phyloP scores from a whole-genome alignment of 2,329 filamentous ascomycete genomes.

The Orbilia brochopaga region DNA sequence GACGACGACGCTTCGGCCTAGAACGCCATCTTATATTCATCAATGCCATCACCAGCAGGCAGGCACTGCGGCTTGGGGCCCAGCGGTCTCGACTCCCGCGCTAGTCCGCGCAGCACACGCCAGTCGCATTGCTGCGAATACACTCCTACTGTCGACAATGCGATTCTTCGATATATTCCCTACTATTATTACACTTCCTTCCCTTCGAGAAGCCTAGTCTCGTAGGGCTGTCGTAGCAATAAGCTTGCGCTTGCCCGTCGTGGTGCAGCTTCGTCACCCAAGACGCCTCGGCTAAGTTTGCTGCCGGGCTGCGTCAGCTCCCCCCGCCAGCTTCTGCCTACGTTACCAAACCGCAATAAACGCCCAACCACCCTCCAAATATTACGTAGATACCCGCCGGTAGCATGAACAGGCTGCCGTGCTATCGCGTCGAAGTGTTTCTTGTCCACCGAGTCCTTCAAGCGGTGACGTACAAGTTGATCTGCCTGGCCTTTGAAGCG shows the following conservation, averaged over 20 bases:
- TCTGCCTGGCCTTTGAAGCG: background rate
- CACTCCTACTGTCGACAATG: too few species aligned
- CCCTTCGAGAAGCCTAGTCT: background rate
- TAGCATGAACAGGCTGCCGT: background rate
- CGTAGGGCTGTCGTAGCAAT: constrained; percentile 15
- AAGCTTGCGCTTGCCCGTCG: background rate
- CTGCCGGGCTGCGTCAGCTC: constrained; percentile 30
- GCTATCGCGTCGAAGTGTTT: too few species aligned
- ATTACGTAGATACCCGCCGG: constrained; percentile 5
- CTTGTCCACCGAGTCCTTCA: background rate
- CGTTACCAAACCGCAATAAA: constrained; percentile 24
- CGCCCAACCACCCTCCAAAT: background rate
- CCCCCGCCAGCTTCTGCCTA: constrained; percentile 38
- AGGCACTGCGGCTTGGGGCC: constrained; percentile 5
- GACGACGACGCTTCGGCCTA: constrained; percentile 23
- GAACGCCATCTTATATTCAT: constrained; percentile 2
- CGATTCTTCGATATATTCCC: too few species aligned
- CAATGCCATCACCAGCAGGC: background rate
- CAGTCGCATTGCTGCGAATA: too few species aligned
- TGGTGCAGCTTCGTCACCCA: constrained; percentile 27
- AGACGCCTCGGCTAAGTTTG: constrained; percentile 24
- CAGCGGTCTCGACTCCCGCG: background rate
- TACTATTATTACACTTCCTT: too few species aligned
- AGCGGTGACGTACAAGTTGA: background rate
- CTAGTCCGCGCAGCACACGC: too few species aligned